phyloP scores from a whole-genome alignment of 1,284 basidiomycete species.

The Clitocybe nebularis region DNA sequence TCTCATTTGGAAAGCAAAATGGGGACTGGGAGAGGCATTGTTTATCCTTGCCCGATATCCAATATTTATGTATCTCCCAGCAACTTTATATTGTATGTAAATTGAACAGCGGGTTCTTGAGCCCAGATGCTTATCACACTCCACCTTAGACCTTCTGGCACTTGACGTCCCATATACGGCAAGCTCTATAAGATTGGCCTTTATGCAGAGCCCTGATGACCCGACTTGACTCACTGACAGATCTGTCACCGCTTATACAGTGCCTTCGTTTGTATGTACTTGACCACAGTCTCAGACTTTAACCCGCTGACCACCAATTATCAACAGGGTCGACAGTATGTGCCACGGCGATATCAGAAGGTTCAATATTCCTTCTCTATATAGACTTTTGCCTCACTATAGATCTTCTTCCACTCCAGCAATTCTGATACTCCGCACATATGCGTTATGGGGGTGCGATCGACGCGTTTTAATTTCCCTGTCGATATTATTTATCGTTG shows the following conservation, averaged over 20 bases:
- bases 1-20: neutral
- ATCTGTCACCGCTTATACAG: neutral
- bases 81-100: neutral
- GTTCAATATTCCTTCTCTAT: neutral
- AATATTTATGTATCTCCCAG: neutral
- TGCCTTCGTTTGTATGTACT: neutral
- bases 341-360: neutral
- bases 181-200: neutral
- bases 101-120: neutral
- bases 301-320: neutral
- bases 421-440: neutral
- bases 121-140: neutral
- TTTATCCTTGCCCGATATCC: neutral
- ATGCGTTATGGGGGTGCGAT: neutral
- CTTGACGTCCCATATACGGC: neutral
- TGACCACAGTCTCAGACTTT: neutral
- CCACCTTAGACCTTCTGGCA: neutral
- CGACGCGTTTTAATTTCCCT: neutral
- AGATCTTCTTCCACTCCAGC: neutral
- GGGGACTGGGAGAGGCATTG: neutral
- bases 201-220: neutral
- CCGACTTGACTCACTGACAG: neutral
- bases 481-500: neutral
- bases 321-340: neutral
- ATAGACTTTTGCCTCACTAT: neutral